Conservation (phyloP, 2,329 filamentous ascomycete species). For the Alternaria burnsii region DNA sequence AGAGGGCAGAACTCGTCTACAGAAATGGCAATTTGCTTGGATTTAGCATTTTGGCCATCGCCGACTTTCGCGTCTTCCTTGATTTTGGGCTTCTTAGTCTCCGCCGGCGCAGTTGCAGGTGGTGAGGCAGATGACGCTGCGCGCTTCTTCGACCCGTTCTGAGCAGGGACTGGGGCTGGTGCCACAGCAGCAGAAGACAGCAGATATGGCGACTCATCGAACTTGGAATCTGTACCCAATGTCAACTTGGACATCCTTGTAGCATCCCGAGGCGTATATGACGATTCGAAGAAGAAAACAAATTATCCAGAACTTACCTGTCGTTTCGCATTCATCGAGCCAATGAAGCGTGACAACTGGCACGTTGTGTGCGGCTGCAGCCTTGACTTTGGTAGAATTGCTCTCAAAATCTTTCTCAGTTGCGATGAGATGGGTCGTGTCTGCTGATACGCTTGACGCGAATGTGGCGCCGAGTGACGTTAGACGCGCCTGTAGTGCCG, state of each 20-base stretch:
- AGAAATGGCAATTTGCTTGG: constrained; percentile 54
- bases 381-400: constrained; percentile 61
- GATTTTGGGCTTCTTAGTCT: constrained; percentile 36
- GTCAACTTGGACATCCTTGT: constrained; percentile 2
- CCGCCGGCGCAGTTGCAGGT: constrained; percentile 26
- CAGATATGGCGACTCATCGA: constrained; percentile 52
- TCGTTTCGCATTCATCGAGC: constrained; percentile 65
- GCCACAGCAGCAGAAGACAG: constrained; percentile 30
- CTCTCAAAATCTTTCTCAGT: constrained; percentile 62
- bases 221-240: constrained; percentile 30
- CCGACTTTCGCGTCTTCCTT: constrained; percentile 47
- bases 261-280: not conserved
- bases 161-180: constrained; percentile 11
- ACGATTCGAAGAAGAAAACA: not conserved
- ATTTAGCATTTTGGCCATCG: constrained; percentile 57
- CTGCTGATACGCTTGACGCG: constrained; percentile 58
- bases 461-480: constrained; percentile 60
- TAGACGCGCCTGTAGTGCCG: constrained; percentile 58
- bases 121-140: constrained; percentile 35
- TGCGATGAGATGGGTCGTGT: constrained; percentile 66
- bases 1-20: constrained; percentile 57
- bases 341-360: constrained; percentile 68
- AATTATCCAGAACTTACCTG: constrained; percentile 37
- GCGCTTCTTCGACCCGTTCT: constrained; percentile 43
- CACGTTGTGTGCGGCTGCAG: constrained; percentile 58